Conservation (phyloP, 2,329 filamentous ascomycete genomes). For the Lecanicillium sp. region DNA sequence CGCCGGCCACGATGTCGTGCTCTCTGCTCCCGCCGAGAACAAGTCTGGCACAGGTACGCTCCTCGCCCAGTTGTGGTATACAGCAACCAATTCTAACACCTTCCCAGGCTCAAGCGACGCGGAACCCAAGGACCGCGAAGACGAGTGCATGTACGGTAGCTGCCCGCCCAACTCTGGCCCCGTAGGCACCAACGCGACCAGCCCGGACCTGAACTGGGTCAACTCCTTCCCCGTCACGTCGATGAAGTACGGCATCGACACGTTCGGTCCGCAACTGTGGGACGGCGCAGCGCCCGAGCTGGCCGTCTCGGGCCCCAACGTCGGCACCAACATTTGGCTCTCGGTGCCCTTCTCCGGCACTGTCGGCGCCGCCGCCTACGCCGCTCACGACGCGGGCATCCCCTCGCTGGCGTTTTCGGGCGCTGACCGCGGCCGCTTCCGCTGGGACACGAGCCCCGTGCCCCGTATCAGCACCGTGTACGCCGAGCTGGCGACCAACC, state of each 20-base stretch:
- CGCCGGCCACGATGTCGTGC: slow-evolving; percentile 52
- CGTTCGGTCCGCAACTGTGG: slow-evolving; percentile 46
- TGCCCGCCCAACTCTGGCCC: slow-evolving; percentile 51
- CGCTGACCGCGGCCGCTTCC: slow-evolving; percentile 36
- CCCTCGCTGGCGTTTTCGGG: slow-evolving; percentile 65
- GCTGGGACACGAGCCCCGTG: slow-evolving; percentile 46
- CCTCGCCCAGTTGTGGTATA: neutral
- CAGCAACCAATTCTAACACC: neutral
- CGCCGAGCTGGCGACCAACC: slow-evolving; percentile 50
- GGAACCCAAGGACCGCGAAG: slow-evolving; percentile 37
- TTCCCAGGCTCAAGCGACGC: slow-evolving; percentile 40
- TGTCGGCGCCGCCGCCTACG: slow-evolving; percentile 56
- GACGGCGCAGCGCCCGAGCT: slow-evolving; percentile 46
- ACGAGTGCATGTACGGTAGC: slow-evolving; percentile 52
- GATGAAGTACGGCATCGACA: slow-evolving; percentile 55
- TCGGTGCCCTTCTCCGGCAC: slow-evolving; percentile 56
- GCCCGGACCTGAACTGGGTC: slow-evolving; percentile 60
- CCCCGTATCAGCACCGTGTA: slow-evolving; percentile 53
- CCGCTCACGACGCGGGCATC: slow-evolving; percentile 44
- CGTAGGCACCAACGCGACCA: slow-evolving; percentile 47
- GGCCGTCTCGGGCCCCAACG: slow-evolving; percentile 58
- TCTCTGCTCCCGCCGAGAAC: slow-evolving; percentile 61
- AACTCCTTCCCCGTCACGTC: slow-evolving; percentile 62
- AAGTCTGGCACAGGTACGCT: slow-evolving; percentile 51
- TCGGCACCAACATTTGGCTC: slow-evolving; percentile 49